Evolutionary conservation across 176 grass and related monocot species (phyloP), one percentile per base, ranked within the genome.

Genomic region (Elaeis guineensis): DNA sequence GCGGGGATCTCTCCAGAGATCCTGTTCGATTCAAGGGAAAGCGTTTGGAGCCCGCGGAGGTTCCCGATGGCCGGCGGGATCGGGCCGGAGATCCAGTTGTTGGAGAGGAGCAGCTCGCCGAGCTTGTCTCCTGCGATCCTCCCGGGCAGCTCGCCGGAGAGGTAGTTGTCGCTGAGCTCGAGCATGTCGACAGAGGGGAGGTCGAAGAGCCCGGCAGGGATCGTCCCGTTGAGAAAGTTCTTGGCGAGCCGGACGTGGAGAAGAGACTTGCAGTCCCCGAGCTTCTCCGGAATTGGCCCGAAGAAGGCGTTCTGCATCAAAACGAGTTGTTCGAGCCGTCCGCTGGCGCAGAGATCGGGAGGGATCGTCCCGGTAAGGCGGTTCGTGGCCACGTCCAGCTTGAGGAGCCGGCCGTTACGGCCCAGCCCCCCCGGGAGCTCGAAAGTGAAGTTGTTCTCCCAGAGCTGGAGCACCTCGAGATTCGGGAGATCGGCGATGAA

Each of bases 291-390:
- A 21, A 97, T 91, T 19, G 59, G 52, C 0, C 92, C 92, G 64
- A 91, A 97, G 21, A 97, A 66, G n/a, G 65, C 58, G 48, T 97
- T 97, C 24, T 91, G 72, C 87, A 97, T 85, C 53, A 97, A 63
- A 49, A 97, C 75, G 58, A 97, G 84, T 44, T 69, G 0, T 65
- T 83, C 5, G 5, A 98, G 84, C 57, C 24, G 22, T 0, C 53
- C 18, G 15, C 84, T 65, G 0, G 59, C 16, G 71, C 93, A 98
- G 56, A 98, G 76, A 23, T 78, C 78, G 0, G 51, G 17, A 15
- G 93, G 93, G 0, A 98, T 54, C 3, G 32, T 21, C 0, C 93
- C 93, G 0, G 81, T 98, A 16, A 92, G 56, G 30, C 85, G 80
- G 67, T 98, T 98, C 7, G 63, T 64, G 0, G 93, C 53, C 4